Conservation (phyloP, 345 rosid species). For the Populus ilicifolia region DNA sequence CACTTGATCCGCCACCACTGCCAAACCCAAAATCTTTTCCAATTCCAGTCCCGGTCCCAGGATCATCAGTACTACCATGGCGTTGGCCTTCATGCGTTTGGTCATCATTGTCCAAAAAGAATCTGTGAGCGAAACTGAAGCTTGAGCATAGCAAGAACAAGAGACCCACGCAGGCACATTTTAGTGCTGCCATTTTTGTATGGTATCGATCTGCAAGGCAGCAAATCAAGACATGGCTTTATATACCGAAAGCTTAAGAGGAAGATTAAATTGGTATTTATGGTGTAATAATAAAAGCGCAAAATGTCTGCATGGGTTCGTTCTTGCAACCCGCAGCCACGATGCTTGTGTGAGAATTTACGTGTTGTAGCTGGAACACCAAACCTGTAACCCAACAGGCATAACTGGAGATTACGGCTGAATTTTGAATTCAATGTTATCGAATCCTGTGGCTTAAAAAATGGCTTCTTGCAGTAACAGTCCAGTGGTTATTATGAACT, state of each 20-base stretch:
- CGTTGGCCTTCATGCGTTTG: neutral
- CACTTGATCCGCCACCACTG: conserved; percentile 2
- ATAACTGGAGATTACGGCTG: no score
- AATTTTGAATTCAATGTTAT: no score
- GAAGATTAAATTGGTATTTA: no score
- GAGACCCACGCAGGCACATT: conserved; percentile 27
- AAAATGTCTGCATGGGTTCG: neutral
- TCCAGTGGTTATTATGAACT: no score
- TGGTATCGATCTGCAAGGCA: neutral
- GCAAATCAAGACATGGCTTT: neutral
- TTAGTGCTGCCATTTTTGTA: conserved; percentile 33
- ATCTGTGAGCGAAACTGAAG: conserved; percentile 41
- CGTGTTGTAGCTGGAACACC: neutral
- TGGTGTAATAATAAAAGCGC: no score
- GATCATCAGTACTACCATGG: neutral
- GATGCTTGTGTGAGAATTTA: conserved; percentile 2
- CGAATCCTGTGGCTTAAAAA: no score
- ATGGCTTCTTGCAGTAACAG: no score
- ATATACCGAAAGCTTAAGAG: neutral
- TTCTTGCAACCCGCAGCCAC: conserved; percentile 10
- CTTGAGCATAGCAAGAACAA: conserved; percentile 36
- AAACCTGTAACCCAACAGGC: neutral
- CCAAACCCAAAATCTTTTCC: conserved; percentile 8
- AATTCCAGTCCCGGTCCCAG: neutral
- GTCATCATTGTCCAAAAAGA: conserved; percentile 30